Percentiles rank a stretch among this genome's conserved stretches.
These are phyloP conservation scores for Nymphaea thermarum DNA, from an alignment of 164 flowering plant genomes.

Conservation along the genomic window DNA sequence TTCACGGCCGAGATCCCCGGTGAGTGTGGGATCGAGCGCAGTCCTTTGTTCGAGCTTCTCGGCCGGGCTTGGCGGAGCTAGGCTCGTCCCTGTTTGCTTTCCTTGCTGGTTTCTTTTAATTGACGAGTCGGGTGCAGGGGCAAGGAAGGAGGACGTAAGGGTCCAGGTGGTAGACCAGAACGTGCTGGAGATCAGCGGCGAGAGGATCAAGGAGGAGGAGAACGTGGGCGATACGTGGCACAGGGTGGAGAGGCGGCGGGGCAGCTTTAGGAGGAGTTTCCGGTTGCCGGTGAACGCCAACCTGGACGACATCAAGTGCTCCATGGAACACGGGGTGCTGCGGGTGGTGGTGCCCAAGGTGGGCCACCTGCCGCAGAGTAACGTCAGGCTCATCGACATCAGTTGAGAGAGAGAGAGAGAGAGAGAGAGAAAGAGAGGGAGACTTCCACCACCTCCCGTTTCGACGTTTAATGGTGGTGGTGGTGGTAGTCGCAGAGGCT, in stretches of 20 bases:
- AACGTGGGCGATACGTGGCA: constrained; percentile 3
- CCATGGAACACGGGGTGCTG: constrained; percentile 5
- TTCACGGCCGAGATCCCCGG: constrained; percentile 24
- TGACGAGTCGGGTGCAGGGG: constrained; percentile 6
- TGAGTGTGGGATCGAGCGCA: not conserved
- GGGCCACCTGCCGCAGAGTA: not conserved
- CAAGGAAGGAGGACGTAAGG: constrained; percentile 18
- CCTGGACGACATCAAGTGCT: constrained; percentile 3
- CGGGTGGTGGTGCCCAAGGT: constrained; percentile 7
- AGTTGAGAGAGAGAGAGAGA: no score
- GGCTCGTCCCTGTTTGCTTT: no score
- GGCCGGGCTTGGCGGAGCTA: not conserved
- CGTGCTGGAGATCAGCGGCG: constrained; percentile 14
- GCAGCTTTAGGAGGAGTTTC: constrained; percentile 6
- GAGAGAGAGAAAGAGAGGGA: no score
- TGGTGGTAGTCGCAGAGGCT: no score
- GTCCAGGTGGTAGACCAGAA: constrained; percentile 15
- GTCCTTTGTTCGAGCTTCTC: not conserved
- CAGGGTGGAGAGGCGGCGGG: constrained; percentile 5
- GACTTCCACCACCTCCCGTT: no score
- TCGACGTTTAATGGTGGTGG: no score
- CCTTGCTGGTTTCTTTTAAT: not conserved
- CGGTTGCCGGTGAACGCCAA: constrained; percentile 7
- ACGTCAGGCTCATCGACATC: not conserved
- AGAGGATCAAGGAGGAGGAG: constrained; percentile 4